These are phyloP conservation scores for Trichosanthes cucumerina DNA, from an alignment of 306 rosid genomes.

Conservation along the genomic window DNA sequence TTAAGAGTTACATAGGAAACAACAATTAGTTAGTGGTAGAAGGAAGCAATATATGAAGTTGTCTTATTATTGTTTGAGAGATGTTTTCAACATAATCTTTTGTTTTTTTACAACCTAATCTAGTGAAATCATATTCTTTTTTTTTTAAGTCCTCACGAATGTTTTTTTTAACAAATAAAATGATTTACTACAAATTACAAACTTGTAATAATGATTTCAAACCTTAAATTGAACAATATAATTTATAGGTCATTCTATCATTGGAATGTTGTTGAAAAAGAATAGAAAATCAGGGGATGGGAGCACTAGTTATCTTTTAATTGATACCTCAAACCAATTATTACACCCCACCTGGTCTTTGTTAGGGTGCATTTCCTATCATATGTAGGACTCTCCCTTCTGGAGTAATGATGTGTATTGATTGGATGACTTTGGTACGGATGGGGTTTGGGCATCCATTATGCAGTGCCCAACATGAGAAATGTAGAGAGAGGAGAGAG, in stretches of 20 bases:
- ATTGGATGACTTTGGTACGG: constrained; percentile 18
- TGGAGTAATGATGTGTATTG: constrained; percentile 11
- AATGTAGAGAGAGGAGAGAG: background rate
- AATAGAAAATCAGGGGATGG: background rate
- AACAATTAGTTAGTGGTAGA: background rate
- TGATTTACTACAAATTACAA: background rate
- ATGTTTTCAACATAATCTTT: background rate
- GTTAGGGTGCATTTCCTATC: background rate
- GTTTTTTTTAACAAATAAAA: too few relatives aligned
- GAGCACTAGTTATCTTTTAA: background rate
- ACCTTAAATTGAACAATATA: background rate
- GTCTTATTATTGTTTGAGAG: background rate
- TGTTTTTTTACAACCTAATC: background rate
- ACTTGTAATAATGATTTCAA: too few relatives aligned
- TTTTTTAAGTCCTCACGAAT: background rate
- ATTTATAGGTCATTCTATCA: background rate
- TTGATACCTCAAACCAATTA: background rate
- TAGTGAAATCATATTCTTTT: background rate
- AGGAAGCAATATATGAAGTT: background rate
- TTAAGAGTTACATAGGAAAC: background rate
- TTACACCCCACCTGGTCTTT: background rate
- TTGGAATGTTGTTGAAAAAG: background rate
- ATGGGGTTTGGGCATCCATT: background rate
- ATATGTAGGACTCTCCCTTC: background rate
- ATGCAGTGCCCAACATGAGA: background rate